phyloP scores from a whole-genome alignment of 257 asterid genomes.

The Solanum peruvianum region DNA sequence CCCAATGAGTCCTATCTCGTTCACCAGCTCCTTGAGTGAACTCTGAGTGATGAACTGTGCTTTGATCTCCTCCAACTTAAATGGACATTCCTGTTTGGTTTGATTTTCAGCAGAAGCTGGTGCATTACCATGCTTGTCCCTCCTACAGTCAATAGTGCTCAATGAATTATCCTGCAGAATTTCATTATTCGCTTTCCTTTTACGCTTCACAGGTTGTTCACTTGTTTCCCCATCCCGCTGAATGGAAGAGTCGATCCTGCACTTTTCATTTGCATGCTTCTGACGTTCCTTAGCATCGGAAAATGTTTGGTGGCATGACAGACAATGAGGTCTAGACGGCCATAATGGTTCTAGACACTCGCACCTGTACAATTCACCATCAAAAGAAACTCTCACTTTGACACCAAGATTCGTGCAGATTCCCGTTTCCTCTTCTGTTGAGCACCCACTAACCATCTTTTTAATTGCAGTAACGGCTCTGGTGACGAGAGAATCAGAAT shows the following conservation, averaged over 20 bases:
- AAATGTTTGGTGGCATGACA: conserved; percentile 65
- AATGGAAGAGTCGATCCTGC: conserved; percentile 26
- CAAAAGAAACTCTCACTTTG: conserved; percentile 8
- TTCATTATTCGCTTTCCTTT: conserved; percentile 18
- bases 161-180: conserved; percentile 25
- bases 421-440: conserved; percentile 16
- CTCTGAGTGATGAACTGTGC: conserved; percentile 47
- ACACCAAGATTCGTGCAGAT: conserved; percentile 16
- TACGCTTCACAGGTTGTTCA: conserved; percentile 37
- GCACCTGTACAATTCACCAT: conserved; percentile 50
- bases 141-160: conserved; percentile 4
- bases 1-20: conserved; percentile 57
- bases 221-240: conserved; percentile 22
- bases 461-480: conserved; percentile 53
- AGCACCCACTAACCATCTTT: conserved; percentile 35
- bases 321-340: conserved; percentile 60
- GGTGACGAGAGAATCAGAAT: conserved; percentile 33
- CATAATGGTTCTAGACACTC: conserved; percentile 75
- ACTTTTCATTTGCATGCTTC: conserved; percentile 44
- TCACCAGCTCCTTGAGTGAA: conserved; percentile 60
- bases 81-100: conserved; percentile 39
- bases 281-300: conserved; percentile 33
- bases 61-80: conserved; percentile 64
- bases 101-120: conserved; percentile 17
- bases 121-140: conserved; percentile 28